These are phyloP conservation scores for Tricholoma terreum DNA, from an alignment of 768 basidiomycete genomes.

Conservation along the genomic window DNA sequence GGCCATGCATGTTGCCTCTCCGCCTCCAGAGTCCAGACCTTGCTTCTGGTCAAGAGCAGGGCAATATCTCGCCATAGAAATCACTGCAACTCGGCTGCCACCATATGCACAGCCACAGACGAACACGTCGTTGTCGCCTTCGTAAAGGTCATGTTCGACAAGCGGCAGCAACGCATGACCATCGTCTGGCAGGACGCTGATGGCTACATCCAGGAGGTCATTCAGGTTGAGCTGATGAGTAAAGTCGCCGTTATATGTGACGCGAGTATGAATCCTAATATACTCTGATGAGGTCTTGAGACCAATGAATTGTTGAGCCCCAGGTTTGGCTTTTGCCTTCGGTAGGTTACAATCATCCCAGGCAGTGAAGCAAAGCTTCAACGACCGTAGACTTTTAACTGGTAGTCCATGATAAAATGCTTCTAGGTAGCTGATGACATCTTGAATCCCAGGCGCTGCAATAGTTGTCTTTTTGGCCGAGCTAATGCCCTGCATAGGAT, in stretches of 20 bases:
- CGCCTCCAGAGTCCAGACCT: slow-evolving; percentile 15
- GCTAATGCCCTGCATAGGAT: slow-evolving; percentile 5
- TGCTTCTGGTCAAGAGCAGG: slow-evolving; percentile 29
- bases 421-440: slow-evolving; percentile 27
- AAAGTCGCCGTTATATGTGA: slow-evolving; percentile 24
- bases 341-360: slow-evolving; percentile 26
- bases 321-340: slow-evolving; percentile 11
- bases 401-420: slow-evolving; percentile 34
- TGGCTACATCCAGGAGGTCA: slow-evolving; percentile 35
- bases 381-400: slow-evolving; percentile 21
- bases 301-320: slow-evolving; percentile 25
- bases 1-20: slow-evolving; percentile 36
- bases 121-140: slow-evolving; percentile 34
- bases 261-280: slow-evolving; percentile 30
- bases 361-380: slow-evolving; percentile 19
- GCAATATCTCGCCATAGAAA: slow-evolving; percentile 34
- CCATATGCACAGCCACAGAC: slow-evolving; percentile 39
- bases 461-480: slow-evolving; percentile 1
- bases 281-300: slow-evolving; percentile 28
- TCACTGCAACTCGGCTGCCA: slow-evolving; percentile 35
- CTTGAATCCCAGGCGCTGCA: slow-evolving; percentile 16
- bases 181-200: slow-evolving; percentile 29
- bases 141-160: slow-evolving; percentile 34
- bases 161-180: slow-evolving; percentile 33
- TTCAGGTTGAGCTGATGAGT: slow-evolving; percentile 32